Base-by-base conservation (phyloP, 169 alveolate species). In the Plasmodium vivax region DNA sequence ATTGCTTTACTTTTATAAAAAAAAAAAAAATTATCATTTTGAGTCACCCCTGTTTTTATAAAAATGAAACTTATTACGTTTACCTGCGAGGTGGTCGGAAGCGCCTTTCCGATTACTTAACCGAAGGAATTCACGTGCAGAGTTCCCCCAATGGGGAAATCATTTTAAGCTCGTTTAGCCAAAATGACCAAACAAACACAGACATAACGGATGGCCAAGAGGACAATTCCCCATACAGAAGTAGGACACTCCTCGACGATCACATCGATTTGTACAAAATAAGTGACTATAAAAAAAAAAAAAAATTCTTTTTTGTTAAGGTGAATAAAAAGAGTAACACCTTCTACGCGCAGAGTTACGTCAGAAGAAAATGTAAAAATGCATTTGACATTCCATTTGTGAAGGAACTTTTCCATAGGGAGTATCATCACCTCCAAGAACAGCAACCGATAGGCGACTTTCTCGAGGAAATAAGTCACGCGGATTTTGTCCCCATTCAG, bases 401-500 rank as follows among this genome's bases (percentile, higher is more conserved):
- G 43, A 84, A 54, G 34, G 7, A 10, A 30, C 23, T 23, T 4
- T 84, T 36, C 73, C 12, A 3, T 30, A 43, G 56, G 30, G 41
- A 68, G 51, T 19, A 84, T 71, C 16, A 47, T 14, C 9, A 47
- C n/a, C 51, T 30, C 32, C 75, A 82, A 23, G 36, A 82, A 38
- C 34, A 56, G 32, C 30, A 83, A 83, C 91, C 91, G 51, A 68
- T 34, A 32, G 45, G 45, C 23, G 73, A 84, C 68, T 68, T 68
- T 27, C 77, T 38, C 10, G 72, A 84, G 16, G 92, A 84, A 62
- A 72, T 72, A 36, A 27, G 72, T 36, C 36, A 84, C 3, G 14
- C 56, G 19, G 62, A 56, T 85, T 85, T 75, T 45, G 62, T 85
- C 38, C 80, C 93, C n/a, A 77, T 85, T 51, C 85, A 85, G 58